Base-by-base conservation (phyloP, 2,329 filamentous ascomycete species). In the Calonectria pauciramosa region DNA sequence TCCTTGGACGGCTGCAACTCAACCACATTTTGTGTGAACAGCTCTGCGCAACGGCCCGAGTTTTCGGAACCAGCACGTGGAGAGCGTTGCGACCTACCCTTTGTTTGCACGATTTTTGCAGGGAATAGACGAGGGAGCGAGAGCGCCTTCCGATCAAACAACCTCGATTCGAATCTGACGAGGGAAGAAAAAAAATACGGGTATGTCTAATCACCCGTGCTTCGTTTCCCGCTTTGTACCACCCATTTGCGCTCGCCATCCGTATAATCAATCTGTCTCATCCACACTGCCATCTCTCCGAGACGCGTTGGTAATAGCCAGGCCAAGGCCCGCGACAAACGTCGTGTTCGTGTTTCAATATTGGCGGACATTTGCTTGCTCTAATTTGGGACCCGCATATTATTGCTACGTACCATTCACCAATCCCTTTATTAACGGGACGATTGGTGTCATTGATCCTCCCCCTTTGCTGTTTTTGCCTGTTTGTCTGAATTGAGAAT, bases 51-150 rank as follows among this genome's bases (percentile, higher is more conserved):
- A 76, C 78, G 79, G 75, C 78, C 79, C 78, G 75, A 70, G 56
- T 72, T 73, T 68, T 70, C 69, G 78, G 77, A 75, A 80, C 69
- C 70, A 74, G 72, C 76, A 80, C 78, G 77, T 80, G 79, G 76
- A 78, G 54, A 63, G 44, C 71, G 73, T 77, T 79, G 77, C 78
- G 71, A 70, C 73, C 71, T 76, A 67, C 67, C 70, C 41, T 56
- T 54, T 64, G n/a, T 68, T 52, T 59, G 63, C 59, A 51, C 70
- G 65, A 28, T 74, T 70, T 68, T 66, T 73, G 69, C 75, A 72
- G 69, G 72, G 59, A 44, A 70, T 23, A 69, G 47, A 51, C 49
- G 26, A 74, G 34, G 34, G 70, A 56, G 60, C 51, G 26, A n/a
- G 30, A 64, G 51, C 30, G 28, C 47, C 20, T 34, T n/a, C 28